Conservation (phyloP, 2,329 filamentous ascomycete species). For the Hypoxylon sp. region DNA sequence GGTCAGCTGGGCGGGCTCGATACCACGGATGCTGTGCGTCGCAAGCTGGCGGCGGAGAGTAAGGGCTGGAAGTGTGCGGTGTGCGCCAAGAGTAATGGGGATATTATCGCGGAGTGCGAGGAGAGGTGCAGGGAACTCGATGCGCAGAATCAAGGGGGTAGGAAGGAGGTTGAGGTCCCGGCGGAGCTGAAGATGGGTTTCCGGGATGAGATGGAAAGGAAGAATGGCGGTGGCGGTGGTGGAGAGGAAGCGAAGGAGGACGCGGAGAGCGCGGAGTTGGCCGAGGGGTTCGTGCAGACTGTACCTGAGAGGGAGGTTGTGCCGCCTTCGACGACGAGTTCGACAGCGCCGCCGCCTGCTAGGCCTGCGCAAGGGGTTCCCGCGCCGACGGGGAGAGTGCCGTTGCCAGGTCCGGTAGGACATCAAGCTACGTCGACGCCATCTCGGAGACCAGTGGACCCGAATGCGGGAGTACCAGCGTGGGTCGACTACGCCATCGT, state of each 20-base stretch:
- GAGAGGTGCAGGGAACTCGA: slow-evolving; percentile 57
- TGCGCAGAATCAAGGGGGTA: slow-evolving; percentile 54
- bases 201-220: slow-evolving; percentile 75
- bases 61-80: slow-evolving; percentile 75
- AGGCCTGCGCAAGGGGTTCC: slow-evolving; percentile 49
- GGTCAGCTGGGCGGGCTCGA: slow-evolving; percentile 95
- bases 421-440: slow-evolving; percentile 23
- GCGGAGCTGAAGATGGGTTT: slow-evolving; percentile 76
- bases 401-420: slow-evolving; percentile 48
- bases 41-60: slow-evolving; percentile 78
- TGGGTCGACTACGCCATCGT: slow-evolving; percentile 89
- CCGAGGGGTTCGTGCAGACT: slow-evolving; percentile 72
- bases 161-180: slow-evolving; percentile 65
- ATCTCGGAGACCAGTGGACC: slow-evolving; percentile 42
- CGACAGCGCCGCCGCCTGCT: slow-evolving; percentile 39
- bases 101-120: slow-evolving; percentile 80
- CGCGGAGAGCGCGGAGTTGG: slow-evolving; percentile 64
- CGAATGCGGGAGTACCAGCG: slow-evolving; percentile 70
- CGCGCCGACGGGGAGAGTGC: slow-evolving; percentile 51
- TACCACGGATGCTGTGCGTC: slow-evolving; percentile 75
- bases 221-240: slow-evolving; percentile 42
- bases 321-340: slow-evolving; percentile 36
- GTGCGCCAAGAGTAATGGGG: slow-evolving; percentile 79
- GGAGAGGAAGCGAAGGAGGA: slow-evolving; percentile 53
- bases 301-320: slow-evolving; percentile 50